These are phyloP conservation scores for Aspergillus amoenus DNA, from an alignment of 2,329 filamentous ascomycete genomes.

Conservation along the genomic window DNA sequence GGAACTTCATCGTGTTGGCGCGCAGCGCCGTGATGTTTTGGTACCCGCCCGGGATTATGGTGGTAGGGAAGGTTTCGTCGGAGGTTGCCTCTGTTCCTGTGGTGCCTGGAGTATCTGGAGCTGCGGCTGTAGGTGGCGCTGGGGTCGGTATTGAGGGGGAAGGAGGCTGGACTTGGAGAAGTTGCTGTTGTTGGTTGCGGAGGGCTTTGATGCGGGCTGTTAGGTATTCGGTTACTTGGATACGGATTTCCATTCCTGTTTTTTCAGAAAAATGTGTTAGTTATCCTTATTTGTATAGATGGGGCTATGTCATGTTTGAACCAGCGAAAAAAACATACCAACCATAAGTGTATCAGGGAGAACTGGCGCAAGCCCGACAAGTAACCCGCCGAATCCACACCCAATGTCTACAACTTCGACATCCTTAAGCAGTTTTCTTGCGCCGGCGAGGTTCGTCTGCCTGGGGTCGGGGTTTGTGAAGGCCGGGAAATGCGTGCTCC, in stretches of 20 bases:
- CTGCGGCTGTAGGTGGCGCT: not conserved
- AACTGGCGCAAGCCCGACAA: conserved; percentile 78
- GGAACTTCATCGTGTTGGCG: conserved; percentile 97
- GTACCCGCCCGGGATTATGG: conserved; percentile 52
- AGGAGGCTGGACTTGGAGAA: conserved; percentile 17
- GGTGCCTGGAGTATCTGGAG: not conserved
- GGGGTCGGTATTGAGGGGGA: conserved; percentile 7
- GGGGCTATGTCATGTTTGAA: not conserved
- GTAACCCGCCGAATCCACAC: conserved; percentile 89
- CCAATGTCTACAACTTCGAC: conserved; percentile 96
- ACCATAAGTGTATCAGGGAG: conserved; percentile 81
- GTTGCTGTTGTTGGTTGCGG: conserved; percentile 48
- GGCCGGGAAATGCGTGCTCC: conserved; percentile 78
- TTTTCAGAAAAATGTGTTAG: not conserved
- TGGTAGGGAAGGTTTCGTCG: conserved; percentile 9
- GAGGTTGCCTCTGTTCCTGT: not conserved
- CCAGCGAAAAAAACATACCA: conserved; percentile 54
- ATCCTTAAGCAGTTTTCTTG: conserved; percentile 58
- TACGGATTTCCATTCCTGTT: conserved; percentile 85
- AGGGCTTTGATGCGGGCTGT: conserved; percentile 82
- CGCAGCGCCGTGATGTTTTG: conserved; percentile 88
- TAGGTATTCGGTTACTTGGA: conserved; percentile 86
- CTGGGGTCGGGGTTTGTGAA: conserved; percentile 53
- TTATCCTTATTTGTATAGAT: not conserved
- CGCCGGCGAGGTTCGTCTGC: conserved; percentile 32